Evolutionary conservation across 2,329 filamentous ascomycete species (phyloP), one percentile per base, ranked within the genome.

Genomic region (Cladorrhinum sp.): DNA sequence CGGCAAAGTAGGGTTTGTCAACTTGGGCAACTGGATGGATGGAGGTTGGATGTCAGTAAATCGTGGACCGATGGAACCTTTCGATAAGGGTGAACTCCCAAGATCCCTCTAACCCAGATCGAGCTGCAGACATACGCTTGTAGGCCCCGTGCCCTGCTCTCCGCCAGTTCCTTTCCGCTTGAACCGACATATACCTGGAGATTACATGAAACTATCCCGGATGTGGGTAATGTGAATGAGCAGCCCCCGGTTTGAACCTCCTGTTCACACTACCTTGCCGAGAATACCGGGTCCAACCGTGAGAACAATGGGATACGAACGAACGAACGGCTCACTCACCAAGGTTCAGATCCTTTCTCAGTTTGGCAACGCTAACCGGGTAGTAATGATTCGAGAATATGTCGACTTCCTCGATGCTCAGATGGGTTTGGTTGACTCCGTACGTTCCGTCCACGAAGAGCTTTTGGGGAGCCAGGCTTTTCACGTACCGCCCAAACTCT

Each of bases 361-460:
- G 68, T 64, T 76, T 76, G 26, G 67, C 66, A n/a, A 72, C 70
- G 62, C 77, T 72, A 54, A 76, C 66, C 0, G 78, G 78, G 63
- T 81, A 81, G 68, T 75, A 80, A 64, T 81, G 79, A 66, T 82
- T 73, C 14, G 75, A 79, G 67, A 75, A 79, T 24, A 80, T 74
- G 63, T 81, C 79, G 2, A 81, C 70, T 63, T 77, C 76, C 4
- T 72, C 60, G 42, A 81, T 73, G 18, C 28, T 63, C 20, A 81
- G 70, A 66, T 81, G 77, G 7, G 73, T 75, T 56, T 63, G 65
- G 68, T 80, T 80, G 59, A 81, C 70, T n/a, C 79, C 79, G 61
- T 78, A 80, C 12, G 77, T 80, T 54, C 79, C 79, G 63, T 81
- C 78, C 23, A 80, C 70, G 58, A 79, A 69, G 8, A 81, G 72